phyloP scores from a whole-genome alignment of 2,329 filamentous ascomycete species.

The Botrytis galanthina region DNA sequence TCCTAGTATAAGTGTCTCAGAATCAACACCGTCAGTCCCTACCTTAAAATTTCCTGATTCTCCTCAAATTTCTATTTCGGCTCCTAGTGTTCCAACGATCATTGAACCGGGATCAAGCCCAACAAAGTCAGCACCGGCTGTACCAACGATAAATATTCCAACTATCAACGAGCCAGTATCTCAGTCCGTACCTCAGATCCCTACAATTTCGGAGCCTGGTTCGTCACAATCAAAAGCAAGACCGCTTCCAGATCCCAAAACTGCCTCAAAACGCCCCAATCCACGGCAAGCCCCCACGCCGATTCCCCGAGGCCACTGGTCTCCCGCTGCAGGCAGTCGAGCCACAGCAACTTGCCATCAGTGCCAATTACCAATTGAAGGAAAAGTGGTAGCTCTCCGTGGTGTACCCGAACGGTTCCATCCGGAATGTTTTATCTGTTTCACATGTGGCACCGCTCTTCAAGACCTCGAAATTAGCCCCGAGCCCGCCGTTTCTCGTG shows the following conservation, averaged over 20 bases:
- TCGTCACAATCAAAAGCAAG: conserved; percentile 31
- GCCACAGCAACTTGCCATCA: conserved; percentile 76
- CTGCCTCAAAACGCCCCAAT: conserved; percentile 28
- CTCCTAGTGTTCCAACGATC: conserved; percentile 32
- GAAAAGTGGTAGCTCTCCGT: conserved; percentile 81
- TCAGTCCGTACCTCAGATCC: conserved; percentile 26
- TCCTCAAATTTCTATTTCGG: conserved; percentile 33
- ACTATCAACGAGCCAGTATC: conserved; percentile 28
- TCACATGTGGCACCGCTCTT: conserved; percentile 79
- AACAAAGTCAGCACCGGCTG: conserved; percentile 28
- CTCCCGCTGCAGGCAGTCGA: conserved; percentile 52
- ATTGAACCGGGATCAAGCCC: conserved; percentile 38
- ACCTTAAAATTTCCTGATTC: conserved; percentile 37
- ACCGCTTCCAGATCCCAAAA: conserved; percentile 43
- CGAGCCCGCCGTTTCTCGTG: conserved; percentile 72
- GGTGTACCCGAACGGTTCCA: conserved; percentile 78
- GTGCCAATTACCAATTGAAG: conserved; percentile 81
- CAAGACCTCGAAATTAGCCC: conserved; percentile 97
- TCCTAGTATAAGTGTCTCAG: conserved; percentile 29
- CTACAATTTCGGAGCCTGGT: conserved; percentile 39
- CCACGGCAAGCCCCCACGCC: conserved; percentile 39
- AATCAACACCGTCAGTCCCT: conserved; percentile 33
- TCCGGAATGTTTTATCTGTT: conserved; percentile 88
- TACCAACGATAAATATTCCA: conserved; percentile 35
- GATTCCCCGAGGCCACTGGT: conserved; percentile 50